Base-by-base conservation (phyloP, 768 basidiomycete genomes). In the Mycena rosella region DNA sequence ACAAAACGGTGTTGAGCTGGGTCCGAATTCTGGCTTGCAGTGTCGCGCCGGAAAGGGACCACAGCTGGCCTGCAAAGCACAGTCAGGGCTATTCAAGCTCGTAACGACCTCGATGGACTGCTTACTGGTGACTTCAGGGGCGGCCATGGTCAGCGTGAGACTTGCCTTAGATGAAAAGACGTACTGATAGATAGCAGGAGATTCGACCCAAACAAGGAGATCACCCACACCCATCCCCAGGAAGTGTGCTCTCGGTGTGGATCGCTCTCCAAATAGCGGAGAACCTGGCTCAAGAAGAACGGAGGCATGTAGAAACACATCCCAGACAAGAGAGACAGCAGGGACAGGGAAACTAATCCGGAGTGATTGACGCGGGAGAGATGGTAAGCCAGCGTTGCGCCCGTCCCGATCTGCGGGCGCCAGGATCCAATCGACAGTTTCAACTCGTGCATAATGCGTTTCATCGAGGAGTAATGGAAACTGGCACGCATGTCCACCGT, bases 401-500 rank as follows among this genome's bases (percentile, higher is more conserved):
- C 93, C n/a, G 83, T 85, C 1, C 91, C 92, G 2, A 85, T 77
- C 14, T 74, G 78, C 0, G 91, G 88, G 0, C 78, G 81, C 91
- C 91, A 92, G 38, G 78, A 79, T 29, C 85, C 82, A 42, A 91
- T 78, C 26, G 79, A 78, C 27, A 90, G 81, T 52, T 81, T 81
- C 65, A 87, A 76, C 5, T 79, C 80, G 20, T 82, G 85, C 74
- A 91, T 79, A 0, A 85, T 84, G 14, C 75, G 78, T 60, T 86
- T 87, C 91, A 95, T 94, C 27, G 72, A 74, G 20, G 85, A 69
- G 71, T 88, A 94, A 54, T 92, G 86, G 68, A 78, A 76, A 4
- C 88, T 82, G 0, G 86, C 84, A 40, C 95, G 93, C 88, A 95
- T 90, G 72, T 87, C 76, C 1, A 84, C 87, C 2, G 92, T 87